Conservation (phyloP, 192 early-diverging fungal genomes). For the Umbelopsis vinacea region DNA sequence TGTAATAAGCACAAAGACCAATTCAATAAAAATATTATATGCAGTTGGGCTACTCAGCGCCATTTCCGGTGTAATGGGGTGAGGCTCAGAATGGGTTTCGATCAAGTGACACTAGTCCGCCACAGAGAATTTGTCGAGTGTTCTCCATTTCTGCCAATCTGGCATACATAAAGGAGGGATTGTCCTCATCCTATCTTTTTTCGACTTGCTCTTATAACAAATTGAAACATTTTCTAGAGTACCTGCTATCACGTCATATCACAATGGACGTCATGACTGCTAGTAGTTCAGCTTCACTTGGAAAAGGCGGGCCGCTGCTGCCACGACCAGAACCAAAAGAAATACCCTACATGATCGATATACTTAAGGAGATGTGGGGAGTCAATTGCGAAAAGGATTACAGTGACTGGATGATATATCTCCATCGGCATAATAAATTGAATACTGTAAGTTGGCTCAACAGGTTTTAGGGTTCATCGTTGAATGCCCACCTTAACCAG, state of each 20-base stretch:
- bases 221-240: no score
- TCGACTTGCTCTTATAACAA: no score
- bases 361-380: neutral
- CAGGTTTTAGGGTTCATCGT: no score
- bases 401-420: neutral
- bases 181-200: neutral
- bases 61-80: neutral
- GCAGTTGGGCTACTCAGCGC: neutral
- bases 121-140: no score
- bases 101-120: neutral
- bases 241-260: no score
- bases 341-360: constrained; percentile 10
- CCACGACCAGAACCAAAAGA: neutral
- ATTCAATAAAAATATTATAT: neutral
- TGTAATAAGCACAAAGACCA: neutral
- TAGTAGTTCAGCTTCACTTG: no score
- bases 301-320: neutral
- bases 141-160: neutral
- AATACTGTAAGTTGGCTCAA: neutral
- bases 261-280: no score
- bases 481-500: no score
- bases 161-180: neutral
- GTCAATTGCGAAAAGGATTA: constrained; percentile 7
- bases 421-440: neutral
- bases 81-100: neutral